Base-by-base conservation (phyloP, 2,329 filamentous ascomycete genomes). In the Fusarium subglutinans region DNA sequence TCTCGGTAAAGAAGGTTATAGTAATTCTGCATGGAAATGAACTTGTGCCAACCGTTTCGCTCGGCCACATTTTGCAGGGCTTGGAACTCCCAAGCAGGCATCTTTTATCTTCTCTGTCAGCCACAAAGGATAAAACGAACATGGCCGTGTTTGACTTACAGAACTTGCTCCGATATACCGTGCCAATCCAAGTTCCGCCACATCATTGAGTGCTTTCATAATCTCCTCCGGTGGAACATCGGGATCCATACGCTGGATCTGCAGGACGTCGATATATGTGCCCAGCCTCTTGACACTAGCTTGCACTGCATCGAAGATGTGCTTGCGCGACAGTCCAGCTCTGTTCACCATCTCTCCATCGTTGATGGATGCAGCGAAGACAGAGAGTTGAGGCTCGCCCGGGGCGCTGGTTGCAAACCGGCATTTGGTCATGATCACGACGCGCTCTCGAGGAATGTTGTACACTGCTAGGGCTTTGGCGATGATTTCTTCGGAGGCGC, bases 1-100 rank as follows among this genome's bases (percentile, higher is more conserved):
- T 92, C 90, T 1, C 90, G 83, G 73, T 90, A 90, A 3, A 87
- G 70, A 5, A 88, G 78, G 69, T 86, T 89, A 74, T 90, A 87
- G 28, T 86, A 82, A 65, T 89, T 88, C 72, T 90, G 88, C 88
- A 90, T 90, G 7, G 83, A 86, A 48, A 90, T 81, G 69, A 90
- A 90, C 77, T 89, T 87, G 0, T 85, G 87, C 87, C 86, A 90
- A 3, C 87, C 86, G 59, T 89, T 81, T 70, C 84, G 83, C 69
- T 88, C 84, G 4, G 88, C 89, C 3, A 83, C 81, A 45, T 85
- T 85, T 63, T 90, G 88, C 77, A 90, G 80, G 20, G 80, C 72
- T 63, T 87, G 83, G 64, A 54, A 60, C 2, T 60, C 35, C 57
- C 45, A 60, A 4, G 45, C 35, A 2, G 44, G 28, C 44, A 64